phyloP scores from a whole-genome alignment of 202 grass and related monocot genomes.

The Brachypodium distachyon region DNA sequence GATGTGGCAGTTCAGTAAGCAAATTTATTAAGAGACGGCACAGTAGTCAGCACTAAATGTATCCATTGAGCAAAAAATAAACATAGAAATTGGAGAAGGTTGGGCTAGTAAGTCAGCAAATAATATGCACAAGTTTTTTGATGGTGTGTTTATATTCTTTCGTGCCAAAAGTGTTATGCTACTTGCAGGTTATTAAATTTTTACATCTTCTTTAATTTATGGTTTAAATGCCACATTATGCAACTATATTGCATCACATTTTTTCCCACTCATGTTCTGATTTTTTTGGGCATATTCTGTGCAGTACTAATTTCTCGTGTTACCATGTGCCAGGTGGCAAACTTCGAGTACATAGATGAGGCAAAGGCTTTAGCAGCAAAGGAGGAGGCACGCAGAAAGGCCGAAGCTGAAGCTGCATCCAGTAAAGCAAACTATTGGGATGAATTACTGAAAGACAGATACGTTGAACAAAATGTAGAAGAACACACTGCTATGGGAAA shows the following conservation, averaged over 20 bases:
- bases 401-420: conserved; percentile 53
- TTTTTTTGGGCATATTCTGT: conserved; percentile 14
- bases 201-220: neutral
- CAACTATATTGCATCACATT: neutral
- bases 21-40: too few species aligned
- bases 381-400: conserved; percentile 74
- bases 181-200: neutral
- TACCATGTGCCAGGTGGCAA: conserved; percentile 60
- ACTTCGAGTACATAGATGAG: conserved; percentile 95
- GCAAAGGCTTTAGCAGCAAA: conserved; percentile 84
- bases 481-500: conserved; percentile 92
- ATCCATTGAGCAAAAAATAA: too few species aligned
- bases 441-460: conserved; percentile 76
- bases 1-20: too few species aligned
- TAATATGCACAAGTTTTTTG: neutral
- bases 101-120: too few species aligned
- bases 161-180: neutral
- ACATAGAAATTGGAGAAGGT: too few species aligned
- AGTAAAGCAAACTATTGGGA: conserved; percentile 75
- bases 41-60: too few species aligned
- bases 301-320: conserved; percentile 7
- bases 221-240: conserved; percentile 12
- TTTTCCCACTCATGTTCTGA: neutral
- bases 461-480: conserved; percentile 78
- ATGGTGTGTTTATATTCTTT: neutral